phyloP scores from a whole-genome alignment of 768 basidiomycete genomes.

The Coprinopsis cinerea region DNA sequence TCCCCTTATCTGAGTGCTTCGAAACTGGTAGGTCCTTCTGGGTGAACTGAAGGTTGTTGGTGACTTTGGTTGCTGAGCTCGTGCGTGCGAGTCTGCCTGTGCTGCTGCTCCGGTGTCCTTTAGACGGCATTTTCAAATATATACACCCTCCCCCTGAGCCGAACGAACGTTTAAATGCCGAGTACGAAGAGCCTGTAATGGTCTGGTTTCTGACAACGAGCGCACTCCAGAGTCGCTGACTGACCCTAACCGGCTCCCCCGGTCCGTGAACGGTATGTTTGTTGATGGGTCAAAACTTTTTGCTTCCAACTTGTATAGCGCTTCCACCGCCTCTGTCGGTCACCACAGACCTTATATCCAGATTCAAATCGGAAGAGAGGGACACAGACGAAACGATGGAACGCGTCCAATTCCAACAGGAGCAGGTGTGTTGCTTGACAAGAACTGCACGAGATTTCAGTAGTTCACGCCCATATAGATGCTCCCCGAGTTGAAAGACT shows the following conservation, averaged over 20 bases:
- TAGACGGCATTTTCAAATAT: slow-evolving; percentile 39
- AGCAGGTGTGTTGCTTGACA: slow-evolving; percentile 52
- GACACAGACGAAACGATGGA: slow-evolving; percentile 55
- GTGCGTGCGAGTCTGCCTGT: slow-evolving; percentile 54
- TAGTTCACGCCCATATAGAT: too few species aligned
- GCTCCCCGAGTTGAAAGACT: slow-evolving; percentile 92
- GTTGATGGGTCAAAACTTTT: too few species aligned
- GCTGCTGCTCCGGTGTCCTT: slow-evolving; percentile 40
- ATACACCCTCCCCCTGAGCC: too few species aligned
- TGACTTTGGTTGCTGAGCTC: slow-evolving; percentile 56
- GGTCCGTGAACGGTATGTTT: too few species aligned
- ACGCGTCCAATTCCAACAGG: slow-evolving; percentile 89
- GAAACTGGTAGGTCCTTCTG: slow-evolving; percentile 48
- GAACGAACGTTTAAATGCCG: too few species aligned
- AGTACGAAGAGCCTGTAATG: too few species aligned
- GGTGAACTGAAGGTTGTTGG: slow-evolving; percentile 59
- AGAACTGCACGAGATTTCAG: too few species aligned
- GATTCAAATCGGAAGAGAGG: neutral
- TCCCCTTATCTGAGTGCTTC: slow-evolving; percentile 46
- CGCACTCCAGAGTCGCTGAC: too few species aligned
- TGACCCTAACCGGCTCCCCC: too few species aligned
- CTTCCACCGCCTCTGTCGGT: slow-evolving; percentile 8
- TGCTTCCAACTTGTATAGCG: slow-evolving; percentile 1
- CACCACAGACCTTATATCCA: neutral
- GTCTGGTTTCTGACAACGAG: too few species aligned